Evolutionary conservation across 805 yeast species (phyloP), one percentile per base, ranked within the genome.

Genomic region (Ogataea paradorogensis): DNA sequence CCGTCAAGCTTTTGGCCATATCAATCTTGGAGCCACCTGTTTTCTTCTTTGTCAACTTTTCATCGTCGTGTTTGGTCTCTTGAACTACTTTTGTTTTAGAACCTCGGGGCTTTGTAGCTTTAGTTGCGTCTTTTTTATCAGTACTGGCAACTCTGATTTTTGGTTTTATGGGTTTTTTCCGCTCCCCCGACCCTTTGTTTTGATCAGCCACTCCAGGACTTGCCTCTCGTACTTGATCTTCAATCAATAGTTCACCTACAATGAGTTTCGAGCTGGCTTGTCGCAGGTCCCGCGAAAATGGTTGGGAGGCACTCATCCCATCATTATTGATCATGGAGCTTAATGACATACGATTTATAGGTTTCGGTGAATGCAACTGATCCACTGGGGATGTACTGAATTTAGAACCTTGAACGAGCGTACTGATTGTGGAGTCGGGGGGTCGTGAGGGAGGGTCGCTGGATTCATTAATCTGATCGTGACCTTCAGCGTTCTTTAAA

Each of bases 291-390:
- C 15, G 18, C 5, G 16, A 22, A 16, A 20, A 15, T 5, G 15
- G 21, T 9, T 15, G 14, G 4, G 15, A 24, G n/a, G 15, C 18
- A 11, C 7, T 27, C 27, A 22, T 35, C 25, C 38, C 46, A 7
- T 51, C 59, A 15, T 45, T 43, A 35, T 54, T 56, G 15, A 56
- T 56, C 58, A 56, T 48, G 1, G 56, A 40, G 30, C 56, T 51
- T 25, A 56, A 38, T 3, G 58, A 49, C 59, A 56, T 54, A 4
- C 47, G 29, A n/a, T 43, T 43, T 11, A 14, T 18, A 9, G 40
- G 25, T 25, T 18, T 23, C 25, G n/a, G 4, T 7, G 4, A 9
- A 5, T 5, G n/a, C 25, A 23, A 9, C n/a, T 23, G 25, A 4
- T 9, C 10, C 10, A 11, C 25, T 23, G 25, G 25, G 4, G n/a